Conservation (phyloP, 2,329 filamentous ascomycete genomes). For the Calonectria crousiana region DNA sequence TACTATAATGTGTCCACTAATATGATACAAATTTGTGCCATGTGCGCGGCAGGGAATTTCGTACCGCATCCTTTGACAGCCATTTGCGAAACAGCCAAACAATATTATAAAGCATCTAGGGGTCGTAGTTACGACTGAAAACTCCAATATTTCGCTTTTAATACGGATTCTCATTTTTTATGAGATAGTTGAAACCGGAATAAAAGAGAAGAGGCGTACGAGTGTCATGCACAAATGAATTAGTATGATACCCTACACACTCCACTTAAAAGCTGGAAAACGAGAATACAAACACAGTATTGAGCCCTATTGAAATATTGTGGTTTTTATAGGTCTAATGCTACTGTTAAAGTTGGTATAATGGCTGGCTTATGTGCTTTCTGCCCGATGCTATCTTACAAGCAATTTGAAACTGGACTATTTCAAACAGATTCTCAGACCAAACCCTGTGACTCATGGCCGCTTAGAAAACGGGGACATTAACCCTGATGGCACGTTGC, state of each 20-base stretch:
- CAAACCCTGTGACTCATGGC: neutral
- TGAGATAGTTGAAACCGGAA: neutral
- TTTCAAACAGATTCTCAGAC: neutral
- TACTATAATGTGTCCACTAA: neutral
- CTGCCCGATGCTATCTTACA: neutral
- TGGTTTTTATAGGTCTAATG: neutral
- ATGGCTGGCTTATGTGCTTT: neutral
- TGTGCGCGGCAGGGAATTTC: accelerated
- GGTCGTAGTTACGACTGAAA: neutral
- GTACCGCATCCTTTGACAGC: neutral
- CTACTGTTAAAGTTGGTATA: accelerated
- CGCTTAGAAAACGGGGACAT: neutral
- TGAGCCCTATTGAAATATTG: neutral
- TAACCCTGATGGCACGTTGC: neutral
- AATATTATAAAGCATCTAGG: neutral
- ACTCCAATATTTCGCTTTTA: neutral
- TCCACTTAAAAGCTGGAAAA: neutral
- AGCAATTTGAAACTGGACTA: neutral
- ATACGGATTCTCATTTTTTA: neutral
- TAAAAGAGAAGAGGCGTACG: neutral
- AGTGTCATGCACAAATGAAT: neutral
- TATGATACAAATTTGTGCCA: neutral
- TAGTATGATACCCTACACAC: neutral
- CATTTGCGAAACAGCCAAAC: neutral
- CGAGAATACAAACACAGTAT: neutral